Evolutionary conservation across 1,284 basidiomycete species (phyloP).

Genomic region (Tetrapyrgos nigripes): DNA sequence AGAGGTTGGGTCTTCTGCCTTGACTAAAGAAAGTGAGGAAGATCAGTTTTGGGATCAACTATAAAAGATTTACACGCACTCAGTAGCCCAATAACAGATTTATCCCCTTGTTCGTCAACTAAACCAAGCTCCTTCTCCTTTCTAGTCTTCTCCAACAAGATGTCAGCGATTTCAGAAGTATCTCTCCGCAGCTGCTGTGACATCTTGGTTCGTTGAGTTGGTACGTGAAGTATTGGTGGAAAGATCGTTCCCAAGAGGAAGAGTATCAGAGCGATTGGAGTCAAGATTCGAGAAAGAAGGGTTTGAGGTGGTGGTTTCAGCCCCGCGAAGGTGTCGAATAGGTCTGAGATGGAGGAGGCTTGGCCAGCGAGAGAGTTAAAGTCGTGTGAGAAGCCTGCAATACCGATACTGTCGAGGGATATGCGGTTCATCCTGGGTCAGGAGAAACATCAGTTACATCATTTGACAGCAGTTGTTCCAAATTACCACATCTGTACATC

Average conservation of each 20-base stretch:
- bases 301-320: constrained; percentile 19
- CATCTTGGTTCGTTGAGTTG: constrained; percentile 44
- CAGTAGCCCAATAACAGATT: constrained; percentile 60
- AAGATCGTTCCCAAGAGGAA: constrained; percentile 49
- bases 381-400: constrained; percentile 62
- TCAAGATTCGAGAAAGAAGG: constrained; percentile 30
- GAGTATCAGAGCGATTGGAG: constrained; percentile 16
- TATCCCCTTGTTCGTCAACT: constrained; percentile 41
- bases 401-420: constrained; percentile 63
- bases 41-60: no score
- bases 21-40: constrained; percentile 52
- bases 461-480: no score
- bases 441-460: constrained; percentile 18
- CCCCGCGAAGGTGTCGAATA: constrained; percentile 49
- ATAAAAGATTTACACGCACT: constrained; percentile 48
- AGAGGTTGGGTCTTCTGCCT: constrained; percentile 50
- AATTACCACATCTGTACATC: constrained; percentile 62
- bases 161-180: constrained; percentile 53
- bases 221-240: constrained; percentile 50
- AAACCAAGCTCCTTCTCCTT: constrained; percentile 43
- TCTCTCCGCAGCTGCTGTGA: constrained; percentile 43
- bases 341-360: constrained; percentile 47
- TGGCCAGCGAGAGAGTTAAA: constrained; percentile 60
- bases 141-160: constrained; percentile 49
- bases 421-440: constrained; percentile 56